phyloP scores from a whole-genome alignment of 345 rosid species.

The Salix viminalis region DNA sequence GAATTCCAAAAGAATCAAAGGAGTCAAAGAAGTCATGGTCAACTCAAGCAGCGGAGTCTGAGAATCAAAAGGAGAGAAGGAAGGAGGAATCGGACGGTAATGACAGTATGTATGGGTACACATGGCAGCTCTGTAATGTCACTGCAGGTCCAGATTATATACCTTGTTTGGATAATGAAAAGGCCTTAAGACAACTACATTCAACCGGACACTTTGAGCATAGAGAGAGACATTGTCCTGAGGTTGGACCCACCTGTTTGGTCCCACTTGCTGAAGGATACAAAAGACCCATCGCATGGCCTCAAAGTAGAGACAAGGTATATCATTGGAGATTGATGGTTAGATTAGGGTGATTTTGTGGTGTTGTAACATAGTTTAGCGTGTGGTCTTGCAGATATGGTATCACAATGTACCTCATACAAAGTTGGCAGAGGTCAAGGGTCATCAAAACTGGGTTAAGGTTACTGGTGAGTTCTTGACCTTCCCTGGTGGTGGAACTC shows the following conservation, averaged over 20 bases:
- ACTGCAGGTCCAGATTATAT: constrained; percentile 83
- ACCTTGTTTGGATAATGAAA: constrained; percentile 88
- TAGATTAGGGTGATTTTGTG: not conserved
- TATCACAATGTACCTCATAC: constrained; percentile 87
- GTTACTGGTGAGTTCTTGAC: constrained; percentile 86
- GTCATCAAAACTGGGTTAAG: constrained; percentile 96
- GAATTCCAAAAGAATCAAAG: constrained; percentile 55
- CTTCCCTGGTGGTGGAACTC: constrained; percentile 97
- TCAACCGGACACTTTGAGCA: constrained; percentile 70
- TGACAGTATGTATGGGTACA: constrained; percentile 11
- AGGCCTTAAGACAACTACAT: constrained; percentile 51
- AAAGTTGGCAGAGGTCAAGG: constrained; percentile 70
- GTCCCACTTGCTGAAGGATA: constrained; percentile 68
- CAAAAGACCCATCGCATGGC: constrained; percentile 68
- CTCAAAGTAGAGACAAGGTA: constrained; percentile 85
- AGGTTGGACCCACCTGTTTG: constrained; percentile 67
- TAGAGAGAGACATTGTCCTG: constrained; percentile 94
- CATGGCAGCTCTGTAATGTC: constrained; percentile 72
- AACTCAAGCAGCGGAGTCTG: constrained; percentile 24
- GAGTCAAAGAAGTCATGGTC: constrained; percentile 29
- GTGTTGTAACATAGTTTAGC: not conserved
- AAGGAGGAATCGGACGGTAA: constrained; percentile 15
- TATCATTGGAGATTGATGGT: not conserved
- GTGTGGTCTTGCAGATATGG: constrained; percentile 67
- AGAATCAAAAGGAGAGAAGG: constrained; percentile 29